Base-by-base conservation (phyloP, 148 eudicot species). In the Vaccinium macrocarpon region DNA sequence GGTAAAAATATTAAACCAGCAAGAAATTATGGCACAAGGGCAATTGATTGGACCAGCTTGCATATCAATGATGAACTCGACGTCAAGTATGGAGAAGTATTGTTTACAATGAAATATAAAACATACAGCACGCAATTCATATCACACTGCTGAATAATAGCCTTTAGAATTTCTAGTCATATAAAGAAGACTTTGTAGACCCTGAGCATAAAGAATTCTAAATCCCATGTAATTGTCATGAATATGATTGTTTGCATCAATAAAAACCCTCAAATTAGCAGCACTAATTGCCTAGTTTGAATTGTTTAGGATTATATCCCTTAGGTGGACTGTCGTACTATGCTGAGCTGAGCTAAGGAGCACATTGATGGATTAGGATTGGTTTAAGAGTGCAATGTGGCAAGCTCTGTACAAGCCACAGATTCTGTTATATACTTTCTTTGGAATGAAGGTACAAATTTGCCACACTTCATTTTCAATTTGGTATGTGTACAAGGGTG, bases 1-100 rank as follows among this genome's bases (percentile, higher is more conserved):
- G 78, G 79, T 23, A 25, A 88, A 78, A 48, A 11, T 21, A 55
- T 38, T 38, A 75, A 75, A 73, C 32, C 50, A 70, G 14, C 50
- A 52, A 82, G 53, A 38, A 52, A 21, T 51, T 38, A 82, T 16
- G 29, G 29, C n/a, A 16, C 21, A 55, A 72, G 8, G 46, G 35
- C 53, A n/a, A 73, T 23, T 32, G 25, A 50, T 35, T 21, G 35
- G 14, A 53, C 27, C n/a, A 38, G 38, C 35, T 18, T 21, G 51
- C 21, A 7, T 18, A 71, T 82, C 18, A 71, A 71, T 51, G 25
- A 35, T 15, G 14, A 68, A 68, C 42, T 29, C 13, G 8, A 27
- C 12, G 42, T 55, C 16, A 23, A 16, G 46, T 68, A 6, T 6
- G 18, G 29, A 57, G 61, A 70, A 29, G 29, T 50, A 50, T 51